These are phyloP conservation scores for Salvia splendens DNA, from an alignment of 257 asterid species.

Conservation along the genomic window DNA sequence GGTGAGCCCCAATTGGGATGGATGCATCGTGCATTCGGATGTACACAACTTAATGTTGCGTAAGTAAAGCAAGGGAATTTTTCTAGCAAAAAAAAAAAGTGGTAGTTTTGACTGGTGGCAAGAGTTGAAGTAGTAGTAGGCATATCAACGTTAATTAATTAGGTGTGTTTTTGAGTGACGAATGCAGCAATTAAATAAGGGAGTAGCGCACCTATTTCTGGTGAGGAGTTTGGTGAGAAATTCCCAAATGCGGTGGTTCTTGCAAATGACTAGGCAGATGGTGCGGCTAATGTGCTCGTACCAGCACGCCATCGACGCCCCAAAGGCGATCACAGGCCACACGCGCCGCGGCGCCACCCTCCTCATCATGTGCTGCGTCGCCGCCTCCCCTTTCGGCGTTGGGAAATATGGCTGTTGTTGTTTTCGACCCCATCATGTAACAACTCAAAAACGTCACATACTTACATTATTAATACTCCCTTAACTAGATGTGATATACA, in stretches of 20 bases:
- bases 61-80: neutral
- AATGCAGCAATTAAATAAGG: neutral
- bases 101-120: constrained; percentile 28
- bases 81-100: neutral
- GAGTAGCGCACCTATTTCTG: constrained; percentile 54
- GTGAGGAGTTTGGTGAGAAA: constrained; percentile 79
- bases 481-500: too few species aligned
- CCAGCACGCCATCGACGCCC: constrained; percentile 94
- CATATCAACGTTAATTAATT: neutral
- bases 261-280: constrained; percentile 81
- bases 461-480: too few species aligned
- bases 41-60: neutral
- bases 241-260: constrained; percentile 89
- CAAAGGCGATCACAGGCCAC: constrained; percentile 82
- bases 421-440: neutral
- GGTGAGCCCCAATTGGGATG: too few species aligned
- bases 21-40: too few species aligned
- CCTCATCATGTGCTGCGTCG: constrained; percentile 88
- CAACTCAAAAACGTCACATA: neutral
- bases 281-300: constrained; percentile 91
- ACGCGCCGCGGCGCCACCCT: constrained; percentile 89
- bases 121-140: neutral
- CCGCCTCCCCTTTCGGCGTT: constrained; percentile 72
- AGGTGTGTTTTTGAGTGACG: neutral
- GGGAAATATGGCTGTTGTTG: constrained; percentile 89